Base-by-base conservation (phyloP, 148 eudicot species). In the Rhododendron mucronatum region DNA sequence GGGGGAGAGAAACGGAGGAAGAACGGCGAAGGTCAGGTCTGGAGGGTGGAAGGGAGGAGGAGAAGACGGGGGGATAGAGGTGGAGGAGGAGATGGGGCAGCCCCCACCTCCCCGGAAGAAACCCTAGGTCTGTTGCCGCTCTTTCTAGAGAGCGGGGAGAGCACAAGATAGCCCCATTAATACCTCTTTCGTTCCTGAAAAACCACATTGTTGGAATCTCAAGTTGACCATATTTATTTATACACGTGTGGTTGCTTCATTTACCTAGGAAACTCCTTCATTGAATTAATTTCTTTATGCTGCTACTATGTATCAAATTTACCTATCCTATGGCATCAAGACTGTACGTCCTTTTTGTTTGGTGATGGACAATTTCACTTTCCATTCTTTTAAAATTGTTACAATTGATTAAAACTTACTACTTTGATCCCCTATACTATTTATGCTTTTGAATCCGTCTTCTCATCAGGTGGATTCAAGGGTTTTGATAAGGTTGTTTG, bases 401-500 rank as follows among this genome's bases (percentile, higher is more conserved):
- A 51, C 8, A 48, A 16, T 5, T 21, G 28, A 21, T 41, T 51
- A 45, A 16, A 83, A 44, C 41, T 57, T 39, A 14, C 13, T 26
- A 26, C 20, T 26, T 83, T 13, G 5, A 41, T 44, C 51, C 28
- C 2, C 1, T 57, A 35, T 26, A 30, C 74, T 87, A 6, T 80
- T 12, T 7, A 47, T 9, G 18, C 35, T 47, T 78, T 48, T 80
- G 73, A 69, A 76, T 69, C 81, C 51, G 55, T 82, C 28, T 57
- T 86, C 18, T 39, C 81, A 87, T 53, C 30, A 96, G 99, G 99
- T 86, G 99, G 99, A 69, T 73, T 88, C 82, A 94, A 94, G 89
- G 98, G 99, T 78, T 97, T 88, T 81, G 99, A 97, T 91, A 95
- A 95, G 93, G 93, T 89, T 50, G 88, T 97, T 21, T 95, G 99